These are phyloP conservation scores for Rhodotorula graminis DNA, from an alignment of 768 basidiomycete genomes.

Conservation along the genomic window DNA sequence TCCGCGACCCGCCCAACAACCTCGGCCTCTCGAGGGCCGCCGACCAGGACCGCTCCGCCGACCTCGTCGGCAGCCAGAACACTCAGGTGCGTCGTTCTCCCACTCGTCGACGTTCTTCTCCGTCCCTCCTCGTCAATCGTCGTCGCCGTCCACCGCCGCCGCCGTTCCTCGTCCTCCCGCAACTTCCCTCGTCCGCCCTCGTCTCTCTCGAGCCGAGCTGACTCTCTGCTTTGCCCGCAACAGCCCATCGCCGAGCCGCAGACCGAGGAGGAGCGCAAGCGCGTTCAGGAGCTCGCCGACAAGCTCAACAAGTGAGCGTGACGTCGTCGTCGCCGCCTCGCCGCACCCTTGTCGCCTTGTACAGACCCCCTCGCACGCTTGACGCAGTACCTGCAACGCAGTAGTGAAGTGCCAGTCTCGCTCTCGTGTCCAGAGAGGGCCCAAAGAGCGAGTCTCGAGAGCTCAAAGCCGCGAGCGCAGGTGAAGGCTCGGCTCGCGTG, in stretches of 20 bases:
- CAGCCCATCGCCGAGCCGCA: constrained; percentile 9
- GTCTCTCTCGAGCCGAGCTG: too few species aligned
- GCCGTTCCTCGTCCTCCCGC: not conserved
- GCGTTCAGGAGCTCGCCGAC: constrained; percentile 12
- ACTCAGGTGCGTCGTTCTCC: not conserved
- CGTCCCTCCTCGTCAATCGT: too few species aligned
- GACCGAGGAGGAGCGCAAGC: constrained; percentile 5
- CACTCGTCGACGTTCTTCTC: not conserved
- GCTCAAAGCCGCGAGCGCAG: not conserved
- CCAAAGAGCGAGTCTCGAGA: not conserved
- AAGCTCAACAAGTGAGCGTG: constrained; percentile 1
- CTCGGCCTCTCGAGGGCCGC: not conserved
- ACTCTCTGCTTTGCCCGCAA: too few species aligned
- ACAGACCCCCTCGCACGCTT: too few species aligned
- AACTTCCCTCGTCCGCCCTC: not conserved
- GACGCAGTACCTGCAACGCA: not conserved
- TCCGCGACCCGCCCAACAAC: constrained; percentile 6
- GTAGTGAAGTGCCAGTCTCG: not conserved
- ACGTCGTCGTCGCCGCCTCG: not conserved
- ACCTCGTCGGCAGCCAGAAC: not conserved
- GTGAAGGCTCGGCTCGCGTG: not conserved
- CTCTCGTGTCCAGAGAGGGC: not conserved
- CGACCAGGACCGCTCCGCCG: constrained; percentile 3
- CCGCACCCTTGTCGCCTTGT: too few species aligned
- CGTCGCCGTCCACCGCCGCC: too few species aligned